A percentile compares a stretch with the other conserved stretches of the same genome.
Evolutionary conservation across 169 alveolate species (phyloP).

Genomic region (Miamiensis avidus): DNA sequence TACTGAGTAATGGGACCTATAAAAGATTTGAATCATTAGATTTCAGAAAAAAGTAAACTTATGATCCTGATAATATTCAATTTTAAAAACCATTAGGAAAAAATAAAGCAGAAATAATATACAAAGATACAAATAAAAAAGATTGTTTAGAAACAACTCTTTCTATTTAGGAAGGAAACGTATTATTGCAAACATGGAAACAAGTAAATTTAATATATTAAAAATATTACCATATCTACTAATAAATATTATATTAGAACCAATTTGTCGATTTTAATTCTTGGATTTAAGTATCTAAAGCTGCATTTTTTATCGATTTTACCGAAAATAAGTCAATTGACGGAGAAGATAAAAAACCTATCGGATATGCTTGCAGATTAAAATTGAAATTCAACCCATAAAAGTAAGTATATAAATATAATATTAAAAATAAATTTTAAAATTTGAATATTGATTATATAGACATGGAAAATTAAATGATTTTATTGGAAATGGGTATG

Average conservation of each 20-base stretch:
- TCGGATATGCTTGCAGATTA: neutral
- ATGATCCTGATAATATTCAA: neutral
- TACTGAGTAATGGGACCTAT: neutral
- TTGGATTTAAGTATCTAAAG: neutral
- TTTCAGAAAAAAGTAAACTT: neutral
- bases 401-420: neutral
- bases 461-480: conserved; percentile 25
- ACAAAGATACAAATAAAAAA: no score
- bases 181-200: neutral
- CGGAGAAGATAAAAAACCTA: neutral
- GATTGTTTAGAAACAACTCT: neutral
- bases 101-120: no score
- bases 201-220: neutral
- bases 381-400: neutral
- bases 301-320: neutral
- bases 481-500: conserved; percentile 8
- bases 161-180: neutral
- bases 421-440: no score
- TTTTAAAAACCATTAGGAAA: neutral
- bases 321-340: neutral
- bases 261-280: neutral
- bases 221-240: neutral
- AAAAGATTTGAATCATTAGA: neutral
- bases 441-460: no score
- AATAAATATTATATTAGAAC: neutral